Evolutionary conservation across 2,329 filamentous ascomycete genomes (phyloP).

Genomic region (Xylariaceae sp.): DNA sequence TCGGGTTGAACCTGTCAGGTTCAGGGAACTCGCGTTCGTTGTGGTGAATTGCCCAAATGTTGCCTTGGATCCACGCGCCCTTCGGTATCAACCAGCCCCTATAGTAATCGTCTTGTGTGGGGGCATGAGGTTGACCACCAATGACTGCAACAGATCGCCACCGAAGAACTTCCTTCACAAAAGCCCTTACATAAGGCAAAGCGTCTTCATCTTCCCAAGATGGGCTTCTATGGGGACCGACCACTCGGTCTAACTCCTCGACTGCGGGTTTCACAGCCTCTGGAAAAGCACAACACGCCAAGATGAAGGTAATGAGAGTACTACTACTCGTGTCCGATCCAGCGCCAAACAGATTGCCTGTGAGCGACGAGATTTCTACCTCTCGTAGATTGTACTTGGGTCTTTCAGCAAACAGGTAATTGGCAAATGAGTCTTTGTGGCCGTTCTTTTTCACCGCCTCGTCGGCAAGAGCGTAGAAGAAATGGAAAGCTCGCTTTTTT

Average conservation of each 20-base stretch:
- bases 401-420: slow-evolving; percentile 44
- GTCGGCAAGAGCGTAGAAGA: slow-evolving; percentile 50
- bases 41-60: slow-evolving; percentile 48
- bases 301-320: slow-evolving; percentile 44
- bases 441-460: slow-evolving; percentile 40
- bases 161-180: slow-evolving; percentile 53
- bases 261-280: slow-evolving; percentile 45
- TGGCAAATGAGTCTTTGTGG: slow-evolving; percentile 39
- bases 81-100: slow-evolving; percentile 48
- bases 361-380: slow-evolving; percentile 43
- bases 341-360: slow-evolving; percentile 46
- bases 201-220: slow-evolving; percentile 43
- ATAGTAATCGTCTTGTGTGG: slow-evolving; percentile 44
- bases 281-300: slow-evolving; percentile 48
- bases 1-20: slow-evolving; percentile 42
- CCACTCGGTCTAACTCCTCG: slow-evolving; percentile 47
- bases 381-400: slow-evolving; percentile 42
- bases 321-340: slow-evolving; percentile 47
- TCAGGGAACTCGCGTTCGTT: slow-evolving; percentile 45
- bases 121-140: slow-evolving; percentile 47
- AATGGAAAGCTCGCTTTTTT: slow-evolving; percentile 43
- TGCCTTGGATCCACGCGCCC: slow-evolving; percentile 43
- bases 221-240: slow-evolving; percentile 45
- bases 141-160: slow-evolving; percentile 53
- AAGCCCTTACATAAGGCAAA: slow-evolving; percentile 50